phyloP scores from a whole-genome alignment of 2,329 filamentous ascomycete genomes.

The Chaetomiaceae sp. region DNA sequence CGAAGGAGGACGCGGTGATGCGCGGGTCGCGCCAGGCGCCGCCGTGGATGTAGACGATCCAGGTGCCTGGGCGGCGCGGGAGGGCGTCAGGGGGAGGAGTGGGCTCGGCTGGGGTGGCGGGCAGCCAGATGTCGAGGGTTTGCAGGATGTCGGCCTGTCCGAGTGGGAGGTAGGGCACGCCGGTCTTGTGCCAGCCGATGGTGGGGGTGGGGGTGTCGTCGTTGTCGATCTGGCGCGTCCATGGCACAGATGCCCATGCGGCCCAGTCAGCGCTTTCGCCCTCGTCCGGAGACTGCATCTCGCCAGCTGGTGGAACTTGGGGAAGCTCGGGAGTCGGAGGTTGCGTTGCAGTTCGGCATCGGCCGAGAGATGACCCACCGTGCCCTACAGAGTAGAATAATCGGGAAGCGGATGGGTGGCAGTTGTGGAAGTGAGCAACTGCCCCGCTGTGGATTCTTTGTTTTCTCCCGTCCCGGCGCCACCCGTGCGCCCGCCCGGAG shows the following conservation, averaged over 20 bases:
- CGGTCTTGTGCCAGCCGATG: conserved; percentile 20
- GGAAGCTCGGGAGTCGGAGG: neutral
- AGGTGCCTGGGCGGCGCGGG: conserved; percentile 5
- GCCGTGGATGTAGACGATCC: conserved; percentile 50
- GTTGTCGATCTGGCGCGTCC: conserved; percentile 4
- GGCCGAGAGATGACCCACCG: too few species aligned
- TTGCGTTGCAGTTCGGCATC: too few species aligned
- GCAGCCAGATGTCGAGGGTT: conserved; percentile 23
- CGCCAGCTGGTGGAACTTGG: neutral
- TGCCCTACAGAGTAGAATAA: too few species aligned
- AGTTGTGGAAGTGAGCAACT: too few species aligned
- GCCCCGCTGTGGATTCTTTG: too few species aligned
- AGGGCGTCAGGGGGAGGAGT: conserved; percentile 4
- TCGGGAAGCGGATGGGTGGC: too few species aligned
- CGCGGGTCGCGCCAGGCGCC: conserved; percentile 58
- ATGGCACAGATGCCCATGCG: conserved; percentile 15
- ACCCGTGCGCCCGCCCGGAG: too few species aligned
- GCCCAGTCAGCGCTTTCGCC: neutral
- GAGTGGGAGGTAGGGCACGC: conserved; percentile 12
- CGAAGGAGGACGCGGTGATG: conserved; percentile 41
- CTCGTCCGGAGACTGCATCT: neutral
- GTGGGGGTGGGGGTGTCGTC: neutral
- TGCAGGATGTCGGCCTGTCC: conserved; percentile 11
- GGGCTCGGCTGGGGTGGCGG: neutral
- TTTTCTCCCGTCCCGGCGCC: too few species aligned